A percentile compares a stretch with the other conserved stretches of the same genome.
These are phyloP conservation scores for Ciborinia camelliae DNA, from an alignment of 2,329 filamentous ascomycete species.

Conservation along the genomic window DNA sequence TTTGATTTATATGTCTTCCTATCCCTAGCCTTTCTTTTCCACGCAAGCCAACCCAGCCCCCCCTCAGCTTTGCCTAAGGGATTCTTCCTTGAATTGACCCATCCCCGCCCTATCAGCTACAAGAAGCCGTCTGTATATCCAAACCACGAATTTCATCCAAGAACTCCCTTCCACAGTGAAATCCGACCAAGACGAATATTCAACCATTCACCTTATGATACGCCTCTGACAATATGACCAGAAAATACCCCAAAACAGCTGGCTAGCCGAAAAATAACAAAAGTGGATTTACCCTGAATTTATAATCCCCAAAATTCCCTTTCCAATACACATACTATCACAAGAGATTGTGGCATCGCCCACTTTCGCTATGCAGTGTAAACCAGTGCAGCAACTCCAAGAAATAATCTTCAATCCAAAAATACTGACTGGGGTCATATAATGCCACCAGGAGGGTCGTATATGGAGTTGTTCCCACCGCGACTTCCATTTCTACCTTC, in stretches of 20 bases:
- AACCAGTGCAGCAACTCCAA: constrained; percentile 17
- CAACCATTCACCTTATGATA: constrained; percentile 18
- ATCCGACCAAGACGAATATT: constrained; percentile 9
- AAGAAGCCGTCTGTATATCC: constrained; percentile 15
- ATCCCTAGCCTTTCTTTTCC: constrained; percentile 10
- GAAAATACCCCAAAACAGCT: constrained; percentile 9
- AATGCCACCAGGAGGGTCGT: constrained; percentile 38
- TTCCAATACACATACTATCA: constrained; percentile 20
- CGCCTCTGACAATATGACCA: constrained; percentile 18
- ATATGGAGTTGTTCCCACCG: constrained; percentile 25
- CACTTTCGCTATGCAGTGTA: constrained; percentile 17
- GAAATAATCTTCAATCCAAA: constrained; percentile 13
- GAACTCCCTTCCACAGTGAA: constrained; percentile 18
- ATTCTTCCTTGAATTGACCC: background rate
- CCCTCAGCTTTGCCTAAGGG: background rate
- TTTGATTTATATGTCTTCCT: constrained; percentile 3
- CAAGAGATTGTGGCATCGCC: constrained; percentile 14
- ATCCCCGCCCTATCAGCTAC: constrained; percentile 11
- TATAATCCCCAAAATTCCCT: constrained; percentile 12
- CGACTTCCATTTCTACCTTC: constrained; percentile 26
- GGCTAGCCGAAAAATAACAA: constrained; percentile 9
- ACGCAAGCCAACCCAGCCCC: constrained; percentile 10
- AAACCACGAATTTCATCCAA: constrained; percentile 17
- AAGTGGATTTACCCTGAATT: constrained; percentile 6
- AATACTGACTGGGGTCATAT: constrained; percentile 28